Evolutionary conservation across 2,329 filamentous ascomycete genomes (phyloP), one percentile per base, ranked within the genome.

Genomic region (Coleophoma cylindrospora): DNA sequence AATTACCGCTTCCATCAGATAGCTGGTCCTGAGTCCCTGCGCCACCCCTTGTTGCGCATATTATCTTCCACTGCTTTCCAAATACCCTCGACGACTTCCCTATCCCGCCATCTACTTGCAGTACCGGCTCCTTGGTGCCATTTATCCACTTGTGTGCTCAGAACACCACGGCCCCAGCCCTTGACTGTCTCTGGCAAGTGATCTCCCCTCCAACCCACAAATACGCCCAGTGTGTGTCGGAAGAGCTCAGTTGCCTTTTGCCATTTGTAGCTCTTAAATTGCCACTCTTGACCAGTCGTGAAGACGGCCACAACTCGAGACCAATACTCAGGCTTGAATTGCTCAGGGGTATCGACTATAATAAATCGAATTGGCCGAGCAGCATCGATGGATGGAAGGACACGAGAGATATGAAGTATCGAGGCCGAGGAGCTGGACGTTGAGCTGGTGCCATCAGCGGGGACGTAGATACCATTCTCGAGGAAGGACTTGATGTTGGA

Each of bases 241-340:
- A 99, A 99, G 45, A 99, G 76, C 64, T 97, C 94, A 13, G 84
- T 79, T 0, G 94, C 89, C 50, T 87, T 86, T 59, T 86, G 86
- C 90, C 94, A 99, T 70, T 95, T 96, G 79, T 99, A 99, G 59
- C 84, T 88, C 72, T 96, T 96, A 74, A 99, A 99, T 71, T 99
- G 94, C 94, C 94, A 99, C 10, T 87, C 84, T 72, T 99, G 94
- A 34, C 94, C 94, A 0, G 94, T 99, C 0, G 94, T 99, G 72
- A 99, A 97, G 50, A 99, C 91, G 12, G 89, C 94, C 2, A 96
- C 94, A 7, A 99, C 87, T 47, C 91, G 85, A 62, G 86, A 86
- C 94, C 94, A 99, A 74, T 97, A 96, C 66, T 97, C 91, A 0
- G 94, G 94, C 68, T 96, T 95, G 79, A 99, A 99, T 68, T 94